Conservation (phyloP, 129 eudicot genomes). For the Erigeron canadensis region DNA sequence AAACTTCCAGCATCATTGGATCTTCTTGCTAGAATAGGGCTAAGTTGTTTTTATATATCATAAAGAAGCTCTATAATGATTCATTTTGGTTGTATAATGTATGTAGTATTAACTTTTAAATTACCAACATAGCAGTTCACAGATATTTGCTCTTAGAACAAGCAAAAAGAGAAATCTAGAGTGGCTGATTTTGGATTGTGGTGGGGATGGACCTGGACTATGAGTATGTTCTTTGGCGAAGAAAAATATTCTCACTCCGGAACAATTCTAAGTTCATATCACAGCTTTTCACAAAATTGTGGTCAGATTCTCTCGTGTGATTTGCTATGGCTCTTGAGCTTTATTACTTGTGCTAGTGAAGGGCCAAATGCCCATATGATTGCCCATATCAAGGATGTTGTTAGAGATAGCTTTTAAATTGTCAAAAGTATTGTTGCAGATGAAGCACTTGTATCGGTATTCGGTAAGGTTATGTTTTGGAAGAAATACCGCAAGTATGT, state of each 20-base stretch:
- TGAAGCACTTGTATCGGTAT: conserved; percentile 81
- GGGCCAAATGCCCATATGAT: conserved; percentile 98
- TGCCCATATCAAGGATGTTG: conserved; percentile 96
- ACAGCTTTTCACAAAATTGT: background rate
- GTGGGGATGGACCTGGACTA: conserved; percentile 95
- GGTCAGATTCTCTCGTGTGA: background rate
- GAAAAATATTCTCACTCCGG: conserved; percentile 90
- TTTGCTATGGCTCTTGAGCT: background rate
- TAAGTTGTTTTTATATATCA: no score
- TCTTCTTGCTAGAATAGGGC: no score
- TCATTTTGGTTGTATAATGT: no score
- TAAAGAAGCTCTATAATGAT: no score
- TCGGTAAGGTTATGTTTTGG: no score
- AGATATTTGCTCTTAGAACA: conserved; percentile 91
- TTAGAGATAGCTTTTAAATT: conserved; percentile 89
- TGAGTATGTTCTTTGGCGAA: conserved; percentile 94
- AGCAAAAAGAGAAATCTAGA: conserved; percentile 95
- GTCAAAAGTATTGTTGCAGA: conserved; percentile 87
- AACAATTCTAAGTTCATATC: conserved; percentile 70
- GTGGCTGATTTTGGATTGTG: conserved; percentile 82
- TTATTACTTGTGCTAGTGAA: conserved; percentile 22
- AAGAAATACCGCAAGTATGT: no score
- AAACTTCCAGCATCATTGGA: no score
- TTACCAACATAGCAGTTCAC: no score
- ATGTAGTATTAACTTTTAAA: no score